phyloP scores from a whole-genome alignment of 2,329 filamentous ascomycete genomes.

The Mycocentrospora acerina region DNA sequence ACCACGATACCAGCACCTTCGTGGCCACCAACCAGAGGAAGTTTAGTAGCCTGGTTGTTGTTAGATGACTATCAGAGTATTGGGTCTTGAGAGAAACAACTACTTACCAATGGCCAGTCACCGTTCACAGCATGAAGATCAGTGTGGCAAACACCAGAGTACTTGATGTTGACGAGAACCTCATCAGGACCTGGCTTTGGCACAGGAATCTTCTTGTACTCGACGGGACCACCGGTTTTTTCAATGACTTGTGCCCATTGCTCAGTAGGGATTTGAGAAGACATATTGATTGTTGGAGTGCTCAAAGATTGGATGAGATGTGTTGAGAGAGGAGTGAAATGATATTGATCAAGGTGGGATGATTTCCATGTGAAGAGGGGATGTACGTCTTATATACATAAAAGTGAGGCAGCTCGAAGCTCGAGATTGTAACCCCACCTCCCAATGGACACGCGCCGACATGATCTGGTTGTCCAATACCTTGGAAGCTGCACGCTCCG shows the following conservation, averaged over 20 bases:
- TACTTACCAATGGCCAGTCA: slow-evolving; percentile 73
- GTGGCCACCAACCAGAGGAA: slow-evolving; percentile 81
- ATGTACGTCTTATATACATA: slow-evolving; percentile 22
- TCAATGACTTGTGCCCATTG: slow-evolving; percentile 94
- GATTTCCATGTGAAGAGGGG: slow-evolving; percentile 9
- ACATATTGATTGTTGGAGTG: slow-evolving; percentile 39
- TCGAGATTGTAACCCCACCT: slow-evolving; percentile 15
- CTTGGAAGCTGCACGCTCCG: slow-evolving; percentile 11
- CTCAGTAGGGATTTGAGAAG: slow-evolving; percentile 66
- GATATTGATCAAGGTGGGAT: slow-evolving; percentile 11
- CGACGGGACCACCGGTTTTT: slow-evolving; percentile 68
- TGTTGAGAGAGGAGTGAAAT: slow-evolving; percentile 6
- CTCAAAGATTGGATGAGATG: slow-evolving; percentile 1
- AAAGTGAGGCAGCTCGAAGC: slow-evolving; percentile 2
- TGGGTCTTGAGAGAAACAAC: neutral
- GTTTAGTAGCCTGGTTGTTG: slow-evolving; percentile 59
- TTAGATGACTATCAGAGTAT: slow-evolving; percentile 13
- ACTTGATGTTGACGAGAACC: slow-evolving; percentile 89
- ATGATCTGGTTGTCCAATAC: slow-evolving; percentile 13
- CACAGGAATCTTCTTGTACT: slow-evolving; percentile 82
- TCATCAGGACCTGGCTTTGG: slow-evolving; percentile 81
- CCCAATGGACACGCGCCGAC: slow-evolving; percentile 1
- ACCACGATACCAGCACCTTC: slow-evolving; percentile 82
- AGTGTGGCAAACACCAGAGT: slow-evolving; percentile 87
- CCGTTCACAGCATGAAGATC: slow-evolving; percentile 80